Base-by-base conservation (phyloP, 177 flowering plant genomes). In the Tripterygium wilfordii region DNA sequence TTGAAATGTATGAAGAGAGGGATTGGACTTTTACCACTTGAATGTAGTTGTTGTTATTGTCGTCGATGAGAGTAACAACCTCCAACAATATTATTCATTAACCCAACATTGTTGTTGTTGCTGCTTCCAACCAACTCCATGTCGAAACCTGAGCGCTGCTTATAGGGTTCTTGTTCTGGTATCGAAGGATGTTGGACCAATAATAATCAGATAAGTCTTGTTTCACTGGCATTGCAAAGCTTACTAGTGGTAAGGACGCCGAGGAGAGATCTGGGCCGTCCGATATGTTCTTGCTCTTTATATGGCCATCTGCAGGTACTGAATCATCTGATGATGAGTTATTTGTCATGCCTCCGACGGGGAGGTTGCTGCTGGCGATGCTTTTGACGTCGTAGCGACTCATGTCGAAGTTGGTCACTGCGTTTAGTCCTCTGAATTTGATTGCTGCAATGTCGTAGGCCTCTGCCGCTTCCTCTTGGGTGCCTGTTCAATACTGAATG, bases 401-500 rank as follows among this genome's bases (percentile, higher is more conserved):
- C 72, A 84, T 82, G 65, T 84, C 92, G 27, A 88, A 84, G 69
- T 88, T 88, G 9, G 92, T 88, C n/a, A 87, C 87, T 0, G 89
- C 92, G 30, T 80, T 78, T 1, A 77, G 75, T 36, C 96, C 96
- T 46, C 90, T 51, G 68, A 88, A 88, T 36, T 88, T 88, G 25
- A 88, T 82, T 2, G 96, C 92, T 0, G 96, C 96, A 24, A 88
- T 88, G 66, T 85, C 96, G 40, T 88, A 88, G 1, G 96, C 96
- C 57, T 88, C 96, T 0, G 96, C 96, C 8, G 96, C 96, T 70
- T 84, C 96, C 45, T 84, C 96, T 54, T 87, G 88, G 0, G 96
- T 82, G 45, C 84, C 96, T 85, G 52, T 41, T 42, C 16, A 23
- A 49, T 0, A 23, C 4, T 22, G 10, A 48, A n/a, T n/a, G n/a